A percentile compares a stretch with the other conserved stretches of the same genome.
These are phyloP conservation scores for Neofusicoccum umdonicola DNA, from an alignment of 2,329 filamentous ascomycete species.

Conservation along the genomic window DNA sequence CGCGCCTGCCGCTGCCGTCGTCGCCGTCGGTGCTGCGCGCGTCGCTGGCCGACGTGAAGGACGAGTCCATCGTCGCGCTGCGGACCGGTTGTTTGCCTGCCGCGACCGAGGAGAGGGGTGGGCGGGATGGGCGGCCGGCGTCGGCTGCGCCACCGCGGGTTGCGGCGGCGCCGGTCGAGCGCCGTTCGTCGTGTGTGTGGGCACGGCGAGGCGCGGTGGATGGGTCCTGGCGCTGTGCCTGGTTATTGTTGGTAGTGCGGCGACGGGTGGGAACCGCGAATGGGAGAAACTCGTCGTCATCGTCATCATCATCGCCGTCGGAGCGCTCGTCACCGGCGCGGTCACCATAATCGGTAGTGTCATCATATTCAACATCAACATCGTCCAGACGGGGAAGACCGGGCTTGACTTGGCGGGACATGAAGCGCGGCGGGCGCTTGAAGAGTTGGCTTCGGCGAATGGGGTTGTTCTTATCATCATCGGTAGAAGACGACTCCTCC, in stretches of 20 bases:
- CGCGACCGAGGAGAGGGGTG: constrained; percentile 9
- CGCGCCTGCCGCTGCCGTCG: not conserved
- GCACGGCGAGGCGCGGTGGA: not conserved
- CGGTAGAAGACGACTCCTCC: constrained; percentile 28
- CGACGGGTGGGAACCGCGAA: constrained; percentile 35
- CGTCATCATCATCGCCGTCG: constrained; percentile 50
- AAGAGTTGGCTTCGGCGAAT: constrained; percentile 45
- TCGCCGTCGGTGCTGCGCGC: constrained; percentile 12
- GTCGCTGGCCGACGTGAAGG: constrained; percentile 13
- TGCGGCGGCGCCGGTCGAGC: not conserved
- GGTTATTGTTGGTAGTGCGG: not conserved
- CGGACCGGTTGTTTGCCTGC: constrained; percentile 14
- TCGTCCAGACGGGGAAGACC: constrained; percentile 24
- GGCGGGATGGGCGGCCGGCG: not conserved
- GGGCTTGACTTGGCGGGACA: constrained; percentile 28
- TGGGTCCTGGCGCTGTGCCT: not conserved
- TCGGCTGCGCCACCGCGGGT: not conserved
- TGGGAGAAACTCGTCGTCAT: constrained; percentile 44
- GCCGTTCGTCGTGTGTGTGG: not conserved
- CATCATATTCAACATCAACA: constrained; percentile 23
- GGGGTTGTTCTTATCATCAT: constrained; percentile 37
- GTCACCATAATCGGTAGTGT: constrained; percentile 28
- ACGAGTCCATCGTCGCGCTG: constrained; percentile 5
- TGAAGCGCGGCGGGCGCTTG: constrained; percentile 40
- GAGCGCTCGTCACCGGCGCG: constrained; percentile 10